Percentiles rank a stretch among this genome's conserved stretches.
These are phyloP conservation scores for Aegilops umbellulata DNA, from an alignment of 176 grass and related monocot genomes.

Conservation along the genomic window DNA sequence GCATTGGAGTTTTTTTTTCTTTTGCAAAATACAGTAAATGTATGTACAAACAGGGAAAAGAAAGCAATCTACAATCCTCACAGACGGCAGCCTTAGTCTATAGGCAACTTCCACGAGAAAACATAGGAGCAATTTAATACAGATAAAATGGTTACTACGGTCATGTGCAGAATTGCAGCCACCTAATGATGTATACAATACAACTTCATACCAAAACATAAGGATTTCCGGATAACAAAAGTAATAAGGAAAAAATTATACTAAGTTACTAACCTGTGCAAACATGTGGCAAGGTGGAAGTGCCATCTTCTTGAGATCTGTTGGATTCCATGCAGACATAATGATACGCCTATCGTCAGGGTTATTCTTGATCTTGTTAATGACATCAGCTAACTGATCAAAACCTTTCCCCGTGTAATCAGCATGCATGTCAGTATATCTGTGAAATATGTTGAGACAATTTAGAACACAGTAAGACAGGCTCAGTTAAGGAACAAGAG, in stretches of 20 bases:
- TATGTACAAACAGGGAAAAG: neutral
- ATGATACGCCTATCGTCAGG: slow-evolving; percentile 85
- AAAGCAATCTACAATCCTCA: neutral
- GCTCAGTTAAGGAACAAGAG: neutral
- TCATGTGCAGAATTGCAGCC: neutral
- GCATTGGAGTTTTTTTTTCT: neutral
- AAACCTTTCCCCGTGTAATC: slow-evolving; percentile 83
- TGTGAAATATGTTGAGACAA: slow-evolving; percentile 14
- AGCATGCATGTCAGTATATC: slow-evolving; percentile 79
- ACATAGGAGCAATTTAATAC: neutral
- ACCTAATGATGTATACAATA: neutral
- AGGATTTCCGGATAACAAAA: neutral
- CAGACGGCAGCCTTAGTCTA: no score
- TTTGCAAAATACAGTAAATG: neutral
- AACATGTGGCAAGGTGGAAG: slow-evolving; percentile 95
- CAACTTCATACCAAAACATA: neutral
- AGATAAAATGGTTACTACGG: neutral
- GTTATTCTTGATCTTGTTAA: slow-evolving; percentile 91
- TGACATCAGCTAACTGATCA: slow-evolving; percentile 77
- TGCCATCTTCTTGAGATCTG: slow-evolving; percentile 84
- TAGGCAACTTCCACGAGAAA: neutral
- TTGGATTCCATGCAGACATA: slow-evolving; percentile 76
- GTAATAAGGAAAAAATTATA: neutral
- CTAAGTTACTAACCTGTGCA: slow-evolving; percentile 50
- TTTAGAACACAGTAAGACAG: neutral